Conservation (phyloP, 345 rosid genomes). For the Boechera divaricarpa region DNA sequence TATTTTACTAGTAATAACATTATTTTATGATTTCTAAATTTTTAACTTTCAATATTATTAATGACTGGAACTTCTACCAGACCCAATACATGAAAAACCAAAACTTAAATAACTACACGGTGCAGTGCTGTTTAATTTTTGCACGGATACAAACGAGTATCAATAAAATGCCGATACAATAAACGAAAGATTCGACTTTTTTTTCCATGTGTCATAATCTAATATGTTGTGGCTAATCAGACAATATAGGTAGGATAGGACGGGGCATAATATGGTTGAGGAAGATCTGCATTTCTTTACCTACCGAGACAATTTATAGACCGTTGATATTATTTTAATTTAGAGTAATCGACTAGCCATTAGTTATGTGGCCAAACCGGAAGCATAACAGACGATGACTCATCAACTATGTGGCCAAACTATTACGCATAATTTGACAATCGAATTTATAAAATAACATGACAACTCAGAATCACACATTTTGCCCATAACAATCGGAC, state of each 20-base stretch:
- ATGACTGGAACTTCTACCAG: neutral
- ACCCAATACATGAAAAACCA: neutral
- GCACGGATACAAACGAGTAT: neutral
- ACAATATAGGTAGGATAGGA: constrained; percentile 21
- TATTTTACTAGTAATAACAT: neutral
- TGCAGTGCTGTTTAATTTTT: neutral
- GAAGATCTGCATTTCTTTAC: constrained; percentile 44
- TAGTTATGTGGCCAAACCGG: constrained; percentile 40
- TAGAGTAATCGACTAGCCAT: neutral
- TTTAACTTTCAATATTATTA: neutral
- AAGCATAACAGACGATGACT: constrained; percentile 41
- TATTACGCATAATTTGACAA: constrained; percentile 40
- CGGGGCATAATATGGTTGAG: constrained; percentile 40
- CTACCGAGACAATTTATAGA: constrained; percentile 39
- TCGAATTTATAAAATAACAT: constrained; percentile 23
- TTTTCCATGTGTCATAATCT: constrained; percentile 12
- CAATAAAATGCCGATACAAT: constrained; percentile 24
- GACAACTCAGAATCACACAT: constrained; percentile 42
- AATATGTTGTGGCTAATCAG: constrained; percentile 18
- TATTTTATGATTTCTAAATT: neutral
- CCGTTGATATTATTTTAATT: constrained; percentile 35
- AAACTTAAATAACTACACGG: constrained; percentile 2
- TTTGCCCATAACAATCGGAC: neutral
- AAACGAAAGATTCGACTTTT: constrained; percentile 11
- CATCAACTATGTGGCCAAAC: constrained; percentile 37